phyloP scores from a whole-genome alignment of 2,329 filamentous ascomycete species.

The Verticillium alfalfae region DNA sequence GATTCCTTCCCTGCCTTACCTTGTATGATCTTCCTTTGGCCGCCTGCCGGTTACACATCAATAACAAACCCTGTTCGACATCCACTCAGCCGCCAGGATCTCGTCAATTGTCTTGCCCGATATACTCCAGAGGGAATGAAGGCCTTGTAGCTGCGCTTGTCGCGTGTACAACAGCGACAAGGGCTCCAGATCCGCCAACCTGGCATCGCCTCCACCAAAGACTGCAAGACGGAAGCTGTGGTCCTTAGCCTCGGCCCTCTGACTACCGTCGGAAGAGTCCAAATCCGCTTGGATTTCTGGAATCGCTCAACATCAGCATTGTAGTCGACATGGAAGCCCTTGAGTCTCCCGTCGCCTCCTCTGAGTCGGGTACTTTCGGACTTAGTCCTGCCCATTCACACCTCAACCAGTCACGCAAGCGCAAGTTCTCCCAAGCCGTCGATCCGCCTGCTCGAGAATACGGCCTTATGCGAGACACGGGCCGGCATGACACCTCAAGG shows the following conservation, averaged over 20 bases:
- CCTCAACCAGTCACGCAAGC: conserved; percentile 19
- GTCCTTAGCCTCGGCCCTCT: too few species aligned
- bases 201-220: too few species aligned
- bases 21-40: not conserved
- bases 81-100: not conserved
- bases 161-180: not conserved
- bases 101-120: not conserved
- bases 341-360: conserved; percentile 20
- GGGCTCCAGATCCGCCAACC: too few species aligned
- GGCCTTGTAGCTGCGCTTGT: conserved; percentile 2
- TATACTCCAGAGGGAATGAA: not conserved
- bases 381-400: conserved; percentile 9
- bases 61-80: not conserved
- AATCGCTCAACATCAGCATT: not conserved
- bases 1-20: not conserved
- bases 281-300: not conserved
- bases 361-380: conserved; percentile 14
- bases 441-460: conserved; percentile 22
- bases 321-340: conserved; percentile 17
- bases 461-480: conserved; percentile 43
- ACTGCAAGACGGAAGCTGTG: too few species aligned
- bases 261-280: not conserved
- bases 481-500: conserved; percentile 38
- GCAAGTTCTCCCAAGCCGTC: conserved; percentile 19
- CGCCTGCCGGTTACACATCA: too few species aligned